Conservation (phyloP, 495 filamentous ascomycete genomes). For the Entonaema liquescens region DNA sequence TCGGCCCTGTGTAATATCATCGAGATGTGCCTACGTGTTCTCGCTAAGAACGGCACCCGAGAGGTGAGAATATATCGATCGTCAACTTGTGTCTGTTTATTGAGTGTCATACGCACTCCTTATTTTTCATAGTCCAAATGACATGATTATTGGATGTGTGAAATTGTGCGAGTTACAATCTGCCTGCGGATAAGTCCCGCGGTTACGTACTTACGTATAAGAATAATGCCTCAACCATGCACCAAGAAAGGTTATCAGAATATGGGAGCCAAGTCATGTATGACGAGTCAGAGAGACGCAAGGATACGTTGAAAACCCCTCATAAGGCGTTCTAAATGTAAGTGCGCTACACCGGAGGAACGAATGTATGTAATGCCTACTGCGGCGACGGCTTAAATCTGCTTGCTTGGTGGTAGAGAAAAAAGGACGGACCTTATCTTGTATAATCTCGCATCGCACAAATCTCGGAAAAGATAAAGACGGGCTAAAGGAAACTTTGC, state of each 20-base stretch:
- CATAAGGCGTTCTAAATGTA: slow-evolving; percentile 5
- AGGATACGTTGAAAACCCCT: slow-evolving; percentile 1
- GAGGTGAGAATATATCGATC: not conserved
- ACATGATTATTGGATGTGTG: not conserved
- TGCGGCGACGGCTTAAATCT: not conserved
- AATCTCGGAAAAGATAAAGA: not conserved
- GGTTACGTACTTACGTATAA: slow-evolving; percentile 8
- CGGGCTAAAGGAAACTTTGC: not conserved
- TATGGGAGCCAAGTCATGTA: slow-evolving; percentile 1
- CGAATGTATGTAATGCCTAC: not conserved
- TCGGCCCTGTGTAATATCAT: not conserved
- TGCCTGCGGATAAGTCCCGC: slow-evolving; percentile 17
- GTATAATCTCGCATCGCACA: not conserved
- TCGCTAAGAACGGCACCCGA: not conserved
- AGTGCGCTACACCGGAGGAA: not conserved
- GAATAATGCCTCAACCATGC: not conserved
- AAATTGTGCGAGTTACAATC: not conserved
- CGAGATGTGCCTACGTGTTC: not conserved
- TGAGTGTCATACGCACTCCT: too few relatives aligned
- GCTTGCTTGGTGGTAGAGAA: not conserved
- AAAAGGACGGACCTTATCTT: too few relatives aligned
- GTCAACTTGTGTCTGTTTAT: not conserved
- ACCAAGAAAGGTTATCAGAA: not conserved
- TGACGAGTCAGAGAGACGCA: not conserved
- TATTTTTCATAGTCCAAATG: too few relatives aligned